Evolutionary conservation across 805 yeast genomes (phyloP).

Genomic region (Spathaspora gorwiae): DNA sequence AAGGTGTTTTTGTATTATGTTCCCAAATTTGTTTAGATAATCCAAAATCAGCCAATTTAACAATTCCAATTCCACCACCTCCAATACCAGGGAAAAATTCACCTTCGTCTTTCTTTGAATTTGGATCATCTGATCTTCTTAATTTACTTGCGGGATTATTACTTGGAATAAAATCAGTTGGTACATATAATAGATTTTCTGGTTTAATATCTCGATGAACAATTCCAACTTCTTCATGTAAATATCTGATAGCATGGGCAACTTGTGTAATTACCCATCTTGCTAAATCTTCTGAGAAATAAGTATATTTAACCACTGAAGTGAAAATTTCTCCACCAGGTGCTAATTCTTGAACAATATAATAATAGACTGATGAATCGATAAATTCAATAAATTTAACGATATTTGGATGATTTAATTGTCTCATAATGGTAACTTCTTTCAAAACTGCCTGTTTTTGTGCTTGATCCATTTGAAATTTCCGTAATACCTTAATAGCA

Average conservation of each 20-base stretch:
- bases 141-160: constrained; percentile 30
- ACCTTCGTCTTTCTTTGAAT: constrained; percentile 81
- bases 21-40: constrained; percentile 87
- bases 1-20: constrained; percentile 89
- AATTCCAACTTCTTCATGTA: constrained; percentile 70
- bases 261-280: constrained; percentile 63
- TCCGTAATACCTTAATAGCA: constrained; percentile 61
- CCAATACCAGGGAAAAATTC: constrained; percentile 74
- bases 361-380: constrained; percentile 58
- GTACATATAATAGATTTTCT: constrained; percentile 65
- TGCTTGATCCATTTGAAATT: constrained; percentile 57
- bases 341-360: constrained; percentile 69
- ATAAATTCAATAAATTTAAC: constrained; percentile 63
- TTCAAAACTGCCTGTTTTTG: constrained; percentile 69
- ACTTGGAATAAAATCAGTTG: constrained; percentile 50
- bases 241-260: constrained; percentile 58
- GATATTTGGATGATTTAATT: constrained; percentile 58
- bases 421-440: constrained; percentile 75
- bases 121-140: constrained; percentile 65
- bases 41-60: constrained; percentile 94
- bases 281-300: constrained; percentile 59
- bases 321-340: constrained; percentile 74
- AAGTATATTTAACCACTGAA: constrained; percentile 62
- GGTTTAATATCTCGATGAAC: constrained; percentile 85
- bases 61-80: constrained; percentile 86